phyloP scores from a whole-genome alignment of 192 early-diverging fungal species.

The Anaeromyces robustus region DNA sequence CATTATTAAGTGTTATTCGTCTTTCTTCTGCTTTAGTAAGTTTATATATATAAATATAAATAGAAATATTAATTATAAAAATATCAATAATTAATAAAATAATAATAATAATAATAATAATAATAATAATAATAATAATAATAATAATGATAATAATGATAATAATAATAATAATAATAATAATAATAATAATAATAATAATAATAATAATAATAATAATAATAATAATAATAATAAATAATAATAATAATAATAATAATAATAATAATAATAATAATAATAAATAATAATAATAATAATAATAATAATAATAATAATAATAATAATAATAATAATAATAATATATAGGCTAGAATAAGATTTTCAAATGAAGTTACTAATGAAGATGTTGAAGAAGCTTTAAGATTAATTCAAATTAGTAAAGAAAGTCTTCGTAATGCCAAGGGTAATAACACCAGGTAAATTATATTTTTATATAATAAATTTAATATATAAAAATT shows the following conservation, averaged over 20 bases:
- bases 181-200: not conserved
- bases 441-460: no score
- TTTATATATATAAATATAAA: not conserved
- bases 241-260: not conserved
- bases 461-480: no score
- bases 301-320: not conserved
- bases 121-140: slow-evolving; percentile 1
- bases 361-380: slow-evolving; percentile 44
- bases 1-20: slow-evolving; percentile 72
- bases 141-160: no score
- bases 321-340: not conserved
- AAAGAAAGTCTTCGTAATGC: slow-evolving; percentile 50
- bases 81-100: no score
- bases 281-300: no score
- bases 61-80: no score
- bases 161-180: not conserved
- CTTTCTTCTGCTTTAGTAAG: slow-evolving; percentile 54
- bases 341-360: slow-evolving; percentile 55
- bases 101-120: not conserved
- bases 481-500: no score
- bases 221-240: no score
- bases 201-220: no score
- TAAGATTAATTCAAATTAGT: slow-evolving; percentile 78
- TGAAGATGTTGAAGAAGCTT: slow-evolving; percentile 72
- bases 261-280: not conserved